Evolutionary conservation across 192 early-diverging fungal genomes (phyloP), one percentile per base, ranked within the genome.

Genomic region (Mortierella claussenii): DNA sequence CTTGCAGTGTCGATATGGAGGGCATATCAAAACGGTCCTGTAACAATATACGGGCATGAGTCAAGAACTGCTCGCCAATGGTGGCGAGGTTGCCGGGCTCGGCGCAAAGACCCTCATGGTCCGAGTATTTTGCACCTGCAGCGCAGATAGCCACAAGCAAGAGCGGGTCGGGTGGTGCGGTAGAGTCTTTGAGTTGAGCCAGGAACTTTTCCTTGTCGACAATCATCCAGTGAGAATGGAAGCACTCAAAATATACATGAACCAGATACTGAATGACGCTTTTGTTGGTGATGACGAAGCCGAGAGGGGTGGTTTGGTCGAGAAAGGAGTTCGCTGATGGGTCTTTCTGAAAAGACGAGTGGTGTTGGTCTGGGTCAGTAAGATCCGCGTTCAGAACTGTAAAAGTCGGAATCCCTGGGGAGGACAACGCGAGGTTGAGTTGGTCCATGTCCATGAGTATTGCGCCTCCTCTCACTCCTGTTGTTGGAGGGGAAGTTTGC

Each of bases 1-100:
- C 69, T 44, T 82, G 81, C 6, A 82, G 46, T 17, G 81, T 82
- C 24, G 81, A 68, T 42, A 82, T 66, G 53, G 75, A 74, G 0
- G 81, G 76, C 42, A 65, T 56, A 56, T 82, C 81, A 36, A 82
- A 74, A 24, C 76, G 70, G 34, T 69, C 66, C 47, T 82, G 75
- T 34, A 82, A 68, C 23, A 76, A 47, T 21, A 76, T 66, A 9
- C 73, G 54, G 1, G 73, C 63, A 57, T 76, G 73, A 1, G 73
- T 76, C 51, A 76, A 32, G 31, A 76, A 76, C 24, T 76, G 73
- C 58, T 76, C 73, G 3, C 73, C 73, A 18, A 76, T 67, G 0
- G 73, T 62, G n/a, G 73, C 40, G 9, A 67, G n/a, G 30, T 76
- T 76, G 21, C 64, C 73, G 5, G 73, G 64, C 33, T 67, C 65